Conservation (phyloP, 2,329 filamentous ascomycete genomes). For the Pseudopithomyces chartarum region DNA sequence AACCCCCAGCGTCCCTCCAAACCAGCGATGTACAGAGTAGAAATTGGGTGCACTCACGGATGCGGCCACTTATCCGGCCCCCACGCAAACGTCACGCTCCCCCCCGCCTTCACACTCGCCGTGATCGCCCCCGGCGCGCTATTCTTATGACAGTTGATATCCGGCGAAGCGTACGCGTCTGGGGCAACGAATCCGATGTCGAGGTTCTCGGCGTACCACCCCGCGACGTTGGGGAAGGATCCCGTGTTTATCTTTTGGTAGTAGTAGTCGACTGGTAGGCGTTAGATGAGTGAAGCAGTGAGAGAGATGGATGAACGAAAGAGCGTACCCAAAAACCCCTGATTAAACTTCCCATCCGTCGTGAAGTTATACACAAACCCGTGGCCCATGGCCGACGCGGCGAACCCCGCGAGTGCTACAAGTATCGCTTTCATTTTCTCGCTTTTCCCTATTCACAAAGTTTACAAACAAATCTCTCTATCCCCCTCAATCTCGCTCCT, state of each 20-base stretch:
- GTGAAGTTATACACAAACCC: slow-evolving; percentile 48
- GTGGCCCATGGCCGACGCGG: slow-evolving; percentile 46
- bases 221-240: slow-evolving; percentile 7
- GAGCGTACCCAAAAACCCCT: slow-evolving; percentile 39
- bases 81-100: slow-evolving; percentile 1
- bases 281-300: background rate
- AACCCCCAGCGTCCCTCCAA: too few species aligned
- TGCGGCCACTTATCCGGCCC: slow-evolving; percentile 6
- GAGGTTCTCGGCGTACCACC: slow-evolving; percentile 21
- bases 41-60: too few species aligned
- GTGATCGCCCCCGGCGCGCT: slow-evolving; percentile 17
- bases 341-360: slow-evolving; percentile 51
- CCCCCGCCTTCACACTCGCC: slow-evolving; percentile 6
- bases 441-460: too few species aligned
- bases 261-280: slow-evolving; percentile 7
- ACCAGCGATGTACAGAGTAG: too few species aligned
- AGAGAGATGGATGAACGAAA: background rate
- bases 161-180: slow-evolving; percentile 16
- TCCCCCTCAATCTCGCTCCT: too few species aligned
- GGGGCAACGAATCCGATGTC: slow-evolving; percentile 35
- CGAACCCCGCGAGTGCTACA: slow-evolving; percentile 17
- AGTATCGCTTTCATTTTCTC: slow-evolving; percentile 8
- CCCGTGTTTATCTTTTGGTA: slow-evolving; percentile 8
- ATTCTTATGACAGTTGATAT: slow-evolving; percentile 40
- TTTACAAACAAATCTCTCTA: too few species aligned